Conservation (phyloP, 2,329 filamentous ascomycete species). For the Calonectria fujianensis region DNA sequence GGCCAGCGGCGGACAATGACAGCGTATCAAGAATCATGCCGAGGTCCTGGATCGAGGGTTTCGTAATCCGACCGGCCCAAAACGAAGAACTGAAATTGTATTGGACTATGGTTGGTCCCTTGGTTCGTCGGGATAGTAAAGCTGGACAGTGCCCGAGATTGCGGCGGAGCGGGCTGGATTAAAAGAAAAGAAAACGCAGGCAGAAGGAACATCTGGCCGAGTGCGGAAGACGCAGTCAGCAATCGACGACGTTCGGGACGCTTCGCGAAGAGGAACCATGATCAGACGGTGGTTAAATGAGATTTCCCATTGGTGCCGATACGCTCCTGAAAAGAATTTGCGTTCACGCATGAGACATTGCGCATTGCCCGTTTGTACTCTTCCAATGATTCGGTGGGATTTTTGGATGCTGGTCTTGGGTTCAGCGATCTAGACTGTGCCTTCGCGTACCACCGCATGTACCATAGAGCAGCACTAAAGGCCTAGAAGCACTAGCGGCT, state of each 20-base stretch:
- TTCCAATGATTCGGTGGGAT: neutral
- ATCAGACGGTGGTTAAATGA: neutral
- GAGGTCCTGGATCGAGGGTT: neutral
- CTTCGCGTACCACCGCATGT: conserved; percentile 5
- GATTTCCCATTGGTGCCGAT: neutral
- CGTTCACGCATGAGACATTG: conserved; percentile 7
- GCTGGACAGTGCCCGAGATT: neutral
- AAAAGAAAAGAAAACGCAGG: neutral
- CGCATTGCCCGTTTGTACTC: neutral
- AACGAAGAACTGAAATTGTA: neutral
- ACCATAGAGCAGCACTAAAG: neutral
- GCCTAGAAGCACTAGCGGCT: neutral
- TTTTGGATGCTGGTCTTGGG: neutral
- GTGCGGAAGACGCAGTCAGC: neutral
- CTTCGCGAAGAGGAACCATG: neutral
- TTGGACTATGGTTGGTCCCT: neutral
- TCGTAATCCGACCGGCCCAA: neutral
- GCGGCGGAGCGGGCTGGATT: neutral
- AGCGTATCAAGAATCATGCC: neutral
- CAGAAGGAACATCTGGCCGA: neutral
- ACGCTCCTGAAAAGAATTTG: neutral
- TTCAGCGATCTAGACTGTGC: neutral
- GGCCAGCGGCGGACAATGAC: neutral
- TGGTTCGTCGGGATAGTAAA: neutral
- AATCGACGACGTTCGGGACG: neutral